Base-by-base conservation (phyloP, 345 rosid species). In the Noccaea caerulescens region DNA sequence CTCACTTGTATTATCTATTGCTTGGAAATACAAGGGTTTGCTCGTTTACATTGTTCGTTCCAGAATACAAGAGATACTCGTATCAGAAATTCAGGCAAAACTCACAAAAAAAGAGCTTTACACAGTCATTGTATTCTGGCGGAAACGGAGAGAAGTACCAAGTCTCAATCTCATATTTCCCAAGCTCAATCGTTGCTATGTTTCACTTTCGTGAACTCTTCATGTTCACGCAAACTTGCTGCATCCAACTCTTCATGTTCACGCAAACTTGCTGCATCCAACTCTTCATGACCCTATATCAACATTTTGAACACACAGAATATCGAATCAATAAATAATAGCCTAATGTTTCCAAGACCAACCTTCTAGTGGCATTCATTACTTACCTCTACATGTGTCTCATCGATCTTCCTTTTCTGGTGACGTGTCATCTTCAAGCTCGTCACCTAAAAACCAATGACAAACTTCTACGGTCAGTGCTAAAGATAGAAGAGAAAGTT, bases 131-230 rank as follows among this genome's bases (percentile, higher is more conserved):
- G 81, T 88, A 93, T 73, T 93, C 98, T 36, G 98, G 96, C 33
- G 96, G 98, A 75, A 93, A 93, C 37, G 98, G 98, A 7, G 98
- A 93, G 83, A 93, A 93, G 82, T 93, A 90, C 98, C 98, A 93
- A 25, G 98, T 93, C 89, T 93, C 98, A 45, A 93, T 93, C 81
- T 93, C 98, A 58, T 93, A 93, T 80, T 93, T 87, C 65, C 98
- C 98, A 72, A 93, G 98, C 80, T 93, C 98, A 56, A 93, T 87
- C 39, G 97, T 90, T n/a, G 93, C 92, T 37, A 93, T 90, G 81
- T 93, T 93, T 93, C 41, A 93, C 98, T 76, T 93, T 93, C 5
- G 98, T 93, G 76, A 93, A 93, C 68, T 93, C 98, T 77, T 93
- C 98, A 63, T 93, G 98, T 52, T 93, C 98, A 57, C 96, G 96